Evolutionary conservation across 306 rosid species (phyloP), one percentile per base, ranked within the genome.

Genomic region (Sindora glabra): DNA sequence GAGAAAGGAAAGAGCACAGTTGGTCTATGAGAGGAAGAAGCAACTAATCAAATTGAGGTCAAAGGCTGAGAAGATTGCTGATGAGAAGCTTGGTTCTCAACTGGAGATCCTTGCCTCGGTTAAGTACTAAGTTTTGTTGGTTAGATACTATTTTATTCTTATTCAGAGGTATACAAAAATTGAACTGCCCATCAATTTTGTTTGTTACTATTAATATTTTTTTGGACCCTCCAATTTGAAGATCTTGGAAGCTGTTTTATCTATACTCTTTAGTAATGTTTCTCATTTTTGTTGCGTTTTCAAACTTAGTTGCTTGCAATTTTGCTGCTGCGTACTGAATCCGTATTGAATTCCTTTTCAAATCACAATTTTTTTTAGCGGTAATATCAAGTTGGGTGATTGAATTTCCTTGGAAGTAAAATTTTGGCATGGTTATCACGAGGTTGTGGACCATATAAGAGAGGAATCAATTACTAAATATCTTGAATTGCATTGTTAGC

Each of bases 81-180:
- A 81, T 2, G 83, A 85, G 59, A 85, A 76, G 58, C 77, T 85
- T 47, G 81, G 74, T n/a, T 47, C 92, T 62, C 88, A 81, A 47
- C 55, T 79, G 9, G 80, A 76, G 62, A 51, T 81, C 34, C 85
- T 85, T 71, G 69, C 85, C 1, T 48, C 83, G 0, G 88, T 81
- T 37, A 71, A 77, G 65, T 85, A 81, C 38, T 85, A 57, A 74
- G 21, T 53, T 48, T 26, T 38, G 21, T 30, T 39, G 47, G 32
- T 37, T 69, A 14, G 56, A 18, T 42, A 59, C 74, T 16, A 16
- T 32, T 62, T 22, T 49, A 68, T 46, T 71, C 70, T 80, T 59
- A 57, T 27, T 26, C 56, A 21, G 56, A 48, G 50, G 44, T 49
- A 48, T 66, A 59, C 57, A 36, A 15, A 50, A 23, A 42, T n/a